Base-by-base conservation (phyloP, 164 flowering plant genomes). In the Aristolochia contorta region DNA sequence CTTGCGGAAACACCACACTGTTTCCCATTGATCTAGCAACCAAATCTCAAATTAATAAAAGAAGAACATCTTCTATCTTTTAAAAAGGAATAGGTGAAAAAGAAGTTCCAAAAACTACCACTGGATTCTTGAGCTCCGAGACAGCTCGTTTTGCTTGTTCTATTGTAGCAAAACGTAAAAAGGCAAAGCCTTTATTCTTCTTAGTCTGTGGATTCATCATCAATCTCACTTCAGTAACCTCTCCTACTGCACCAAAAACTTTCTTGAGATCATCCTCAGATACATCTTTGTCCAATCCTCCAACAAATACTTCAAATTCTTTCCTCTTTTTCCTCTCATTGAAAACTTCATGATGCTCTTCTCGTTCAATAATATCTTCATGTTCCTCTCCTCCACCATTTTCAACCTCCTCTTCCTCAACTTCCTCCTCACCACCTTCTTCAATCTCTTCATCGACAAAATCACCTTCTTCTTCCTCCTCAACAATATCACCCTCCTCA, bases 141-240 rank as follows among this genome's bases (percentile, higher is more conserved):
- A 87, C 86, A 67, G 96, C 98, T 66, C 86, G 74, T 68, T 77
- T 85, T 51, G 98, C 98, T 74, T 89, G 97, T 57, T 92, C 97
- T 27, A 86, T 78, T 18, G 96, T 83, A 52, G 88, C 91, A 86
- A 89, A 92, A 57, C 98, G 97, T 66, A 92, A 68, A 78, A 92
- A 92, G 7, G 97, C 98, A 78, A 92, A 92, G 3, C 98, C 98
- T 69, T 92, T 92, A 64, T 92, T 92, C 74, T 89, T 92, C 72
- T 84, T 92, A 4, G 98, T 92, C 66, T 76, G 94, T 59, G 94
- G 83, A 48, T 90, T 92, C 90, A 78, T 86, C 97, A 92, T 86
- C 60, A 92, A 73, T 69, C 98, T 86, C 56, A 87, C 90, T 70
- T 92, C 97, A 68, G 77, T 72, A 63, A 92, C 77, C 64, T 82